Evolutionary conservation across 768 basidiomycete species (phyloP), one percentile per base, ranked within the genome.

Genomic region (Psilocybe cyanescens): DNA sequence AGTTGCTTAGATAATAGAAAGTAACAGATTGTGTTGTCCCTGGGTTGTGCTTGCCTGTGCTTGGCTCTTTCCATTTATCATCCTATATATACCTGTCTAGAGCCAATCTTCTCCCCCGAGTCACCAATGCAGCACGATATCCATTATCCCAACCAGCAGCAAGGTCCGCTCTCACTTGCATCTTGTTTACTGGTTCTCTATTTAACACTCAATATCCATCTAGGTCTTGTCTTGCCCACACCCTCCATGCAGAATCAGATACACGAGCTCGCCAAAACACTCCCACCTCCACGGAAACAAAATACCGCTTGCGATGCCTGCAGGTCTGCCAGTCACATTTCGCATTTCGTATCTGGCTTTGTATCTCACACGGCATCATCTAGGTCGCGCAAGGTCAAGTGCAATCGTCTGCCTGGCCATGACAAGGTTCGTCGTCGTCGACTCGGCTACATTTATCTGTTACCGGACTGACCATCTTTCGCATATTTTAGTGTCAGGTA

Each of bases 291-390:
- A 5, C 80, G 94, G 59, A 94, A 94, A 73, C 94, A 95, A 77
- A 96, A 96, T 72, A 92, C 93, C 19, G 94, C 95, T 29, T 96
- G 94, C 75, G 94, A 96, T 79, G 91, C 91, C 55, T 96, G 94
- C 86, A 90, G 91, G 91, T 89, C 6, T 60, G 77, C 65, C 44
- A 7, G 33, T 35, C 41, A 39, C 37, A 8, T 39, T 39, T 39
- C 29, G 30, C 30, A 17, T 50, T 8, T 7, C 28, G 65, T 58
- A 8, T 37, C 30, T 17, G 8, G n/a, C 33, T 46, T 9, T 37
- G 52, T 41, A 31, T 44, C 46, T 46, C 62, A 48, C 58, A 59
- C 47, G 4, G 11, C 58, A 49, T 61, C 66, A 31, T 68, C 64
- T 51, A 92, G 93, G 76, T 81, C 90, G 41, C 84, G 94, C 65